A percentile compares a stretch with the other conserved stretches of the same genome.
phyloP scores from a whole-genome alignment of 257 asterid species.

The Scutellaria galericulata region DNA sequence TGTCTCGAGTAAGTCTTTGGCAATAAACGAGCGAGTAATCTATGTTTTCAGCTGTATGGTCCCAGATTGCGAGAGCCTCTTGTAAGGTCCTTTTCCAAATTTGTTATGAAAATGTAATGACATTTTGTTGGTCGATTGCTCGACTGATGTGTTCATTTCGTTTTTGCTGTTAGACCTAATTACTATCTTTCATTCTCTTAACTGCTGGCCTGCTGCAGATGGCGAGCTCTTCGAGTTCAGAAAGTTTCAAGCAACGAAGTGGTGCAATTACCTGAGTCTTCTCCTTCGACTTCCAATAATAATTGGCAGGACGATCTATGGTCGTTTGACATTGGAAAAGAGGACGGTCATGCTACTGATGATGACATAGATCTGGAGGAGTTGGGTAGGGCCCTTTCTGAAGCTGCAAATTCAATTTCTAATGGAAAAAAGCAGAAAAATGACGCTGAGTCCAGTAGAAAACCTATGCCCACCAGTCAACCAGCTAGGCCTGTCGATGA shows the following conservation, averaged over 20 bases:
- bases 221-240: slow-evolving; percentile 89
- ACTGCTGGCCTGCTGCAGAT: slow-evolving; percentile 48
- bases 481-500: slow-evolving; percentile 51
- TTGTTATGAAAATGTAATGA: background rate
- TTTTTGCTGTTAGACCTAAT: background rate
- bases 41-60: slow-evolving; percentile 71
- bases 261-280: slow-evolving; percentile 38
- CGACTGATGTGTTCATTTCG: background rate
- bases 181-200: slow-evolving; percentile 30
- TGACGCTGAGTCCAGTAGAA: slow-evolving; percentile 40
- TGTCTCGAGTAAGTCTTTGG: slow-evolving; percentile 43
- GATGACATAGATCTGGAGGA: slow-evolving; percentile 73
- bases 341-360: slow-evolving; percentile 21
- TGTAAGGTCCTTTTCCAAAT: slow-evolving; percentile 52
- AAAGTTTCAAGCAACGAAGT: slow-evolving; percentile 46
- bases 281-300: slow-evolving; percentile 47
- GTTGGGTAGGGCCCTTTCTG: slow-evolving; percentile 74
- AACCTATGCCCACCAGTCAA: slow-evolving; percentile 36
- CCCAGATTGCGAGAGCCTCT: slow-evolving; percentile 65
- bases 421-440: slow-evolving; percentile 47
- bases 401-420: slow-evolving; percentile 58
- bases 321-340: slow-evolving; percentile 52
- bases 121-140: slow-evolving; percentile 15
- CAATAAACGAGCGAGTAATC: slow-evolving; percentile 65
- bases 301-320: slow-evolving; percentile 55